These are phyloP conservation scores for Arthrobotrys sinensis DNA, from an alignment of 2,329 filamentous ascomycete species.

Conservation along the genomic window DNA sequence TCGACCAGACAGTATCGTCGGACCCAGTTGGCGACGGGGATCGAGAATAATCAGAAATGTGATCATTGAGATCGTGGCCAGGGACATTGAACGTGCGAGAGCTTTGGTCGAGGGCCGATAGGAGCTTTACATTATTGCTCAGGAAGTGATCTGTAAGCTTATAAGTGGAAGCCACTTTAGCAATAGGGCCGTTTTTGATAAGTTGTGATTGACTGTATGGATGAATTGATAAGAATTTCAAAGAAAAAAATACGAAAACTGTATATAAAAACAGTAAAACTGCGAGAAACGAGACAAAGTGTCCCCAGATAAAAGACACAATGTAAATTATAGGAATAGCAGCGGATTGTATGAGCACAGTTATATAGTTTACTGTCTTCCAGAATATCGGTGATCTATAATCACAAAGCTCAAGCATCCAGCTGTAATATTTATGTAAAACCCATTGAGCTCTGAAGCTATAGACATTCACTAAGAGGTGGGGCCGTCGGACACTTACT, in stretches of 20 bases:
- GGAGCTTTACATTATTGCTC: constrained; percentile 12
- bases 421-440: not conserved
- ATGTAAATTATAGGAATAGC: too few relatives aligned
- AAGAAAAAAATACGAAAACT: too few relatives aligned
- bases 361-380: too few relatives aligned
- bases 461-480: too few relatives aligned
- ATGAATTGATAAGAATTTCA: too few relatives aligned
- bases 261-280: too few relatives aligned
- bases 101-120: constrained; percentile 8
- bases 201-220: not conserved
- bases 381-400: not conserved
- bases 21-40: not conserved
- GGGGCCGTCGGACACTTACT: too few relatives aligned
- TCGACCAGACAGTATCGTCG: not conserved
- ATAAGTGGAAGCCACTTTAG: not conserved
- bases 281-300: too few relatives aligned
- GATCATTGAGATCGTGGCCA: not conserved
- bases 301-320: too few relatives aligned
- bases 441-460: not conserved
- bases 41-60: not conserved
- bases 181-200: not conserved
- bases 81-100: not conserved
- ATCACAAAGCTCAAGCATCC: not conserved
- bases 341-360: too few relatives aligned
- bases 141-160: constrained; percentile 16